phyloP scores from a whole-genome alignment of 164 flowering plant genomes.

The Magnolia sinica region DNA sequence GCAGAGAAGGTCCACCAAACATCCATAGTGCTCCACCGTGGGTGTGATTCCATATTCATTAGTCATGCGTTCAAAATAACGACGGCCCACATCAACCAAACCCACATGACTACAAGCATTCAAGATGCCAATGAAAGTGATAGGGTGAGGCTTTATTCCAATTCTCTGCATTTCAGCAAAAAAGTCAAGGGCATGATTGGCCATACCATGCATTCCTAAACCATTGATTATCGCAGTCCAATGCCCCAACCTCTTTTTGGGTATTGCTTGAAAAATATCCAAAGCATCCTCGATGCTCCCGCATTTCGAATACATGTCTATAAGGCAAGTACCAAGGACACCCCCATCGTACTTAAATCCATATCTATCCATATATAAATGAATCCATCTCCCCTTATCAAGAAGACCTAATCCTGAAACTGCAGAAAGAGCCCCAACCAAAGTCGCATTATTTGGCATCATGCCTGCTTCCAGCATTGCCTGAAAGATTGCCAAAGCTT shows the following conservation, averaged over 20 bases:
- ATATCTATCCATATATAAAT: conserved; percentile 26
- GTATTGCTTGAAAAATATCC: conserved; percentile 11
- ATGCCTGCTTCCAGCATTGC: conserved; percentile 40
- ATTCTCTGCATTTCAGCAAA: conserved; percentile 14
- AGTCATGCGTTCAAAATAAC: conserved; percentile 13
- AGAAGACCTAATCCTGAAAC: conserved; percentile 35
- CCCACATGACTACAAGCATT: conserved; percentile 24
- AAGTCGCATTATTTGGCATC: conserved; percentile 19
- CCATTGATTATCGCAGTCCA: conserved; percentile 24
- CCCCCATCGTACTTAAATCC: conserved; percentile 22
- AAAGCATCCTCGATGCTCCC: conserved; percentile 18
- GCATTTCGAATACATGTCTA: conserved; percentile 25
- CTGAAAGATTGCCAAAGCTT: conserved; percentile 39
- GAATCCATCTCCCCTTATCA: conserved; percentile 30
- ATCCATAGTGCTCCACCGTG: conserved; percentile 23
- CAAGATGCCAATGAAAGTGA: conserved; percentile 21
- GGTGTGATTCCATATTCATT: conserved; percentile 16
- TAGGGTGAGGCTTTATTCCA: conserved; percentile 15
- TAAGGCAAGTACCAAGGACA: conserved; percentile 29
- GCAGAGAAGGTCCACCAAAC: conserved; percentile 19
- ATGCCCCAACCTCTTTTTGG: conserved; percentile 13
- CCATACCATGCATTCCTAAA: conserved; percentile 21
- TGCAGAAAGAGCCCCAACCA: conserved; percentile 20
- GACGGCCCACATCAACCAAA: conserved; percentile 11
- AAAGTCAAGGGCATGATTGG: conserved; percentile 4